Evolutionary conservation across 768 basidiomycete species (phyloP), one percentile per base, ranked within the genome.

Genomic region (Exsudoporus frostii): DNA sequence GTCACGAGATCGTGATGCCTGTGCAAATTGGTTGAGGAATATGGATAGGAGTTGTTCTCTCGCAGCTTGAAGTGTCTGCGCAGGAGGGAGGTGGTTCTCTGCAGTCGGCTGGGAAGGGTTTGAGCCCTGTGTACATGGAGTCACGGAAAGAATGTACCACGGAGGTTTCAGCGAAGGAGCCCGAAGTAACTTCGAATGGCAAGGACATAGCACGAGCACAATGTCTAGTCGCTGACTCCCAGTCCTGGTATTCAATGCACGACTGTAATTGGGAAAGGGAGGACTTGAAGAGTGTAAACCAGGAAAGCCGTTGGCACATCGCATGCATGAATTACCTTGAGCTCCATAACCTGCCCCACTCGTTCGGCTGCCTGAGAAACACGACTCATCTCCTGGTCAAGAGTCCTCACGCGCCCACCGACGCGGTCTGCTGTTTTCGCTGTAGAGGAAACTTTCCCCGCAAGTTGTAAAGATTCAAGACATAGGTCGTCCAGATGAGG

Each of bases 301-400:
- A 56, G n/a, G 33, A 22, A 36, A 42, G 10, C 70, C 45, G 72
- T 63, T 51, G 72, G 69, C 10, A 19, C 10, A 48, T 39, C 2
- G 7, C 32, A 40, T 36, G 29, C 64, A 50, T 19, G 9, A 42
- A 47, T 56, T 56, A 91, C 94, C 81, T 97, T 98, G 60, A 99
- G 82, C 55, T 98, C 97, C 76, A 97, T 88, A 37, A 98, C 92
- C 65, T 93, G 91, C 5, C 84, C 86, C 10, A 98, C 91, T 46
- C 91, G 82, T 53, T 98, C 97, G n/a, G 82, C 84, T 14, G 94
- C 91, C 67, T 92, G 90, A 19, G 86, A 80, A 17, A 99, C 90
- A 50, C 92, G 79, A 17, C 84, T 78, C 85, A 98, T 95, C 74
- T 98, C 93, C 66, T 92, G 88, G 66, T 99, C 97, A 40, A 99